Evolutionary conservation across 1,284 basidiomycete genomes (phyloP), one percentile per base, ranked within the genome.

Genomic region (Malassezia arunalokei): DNA sequence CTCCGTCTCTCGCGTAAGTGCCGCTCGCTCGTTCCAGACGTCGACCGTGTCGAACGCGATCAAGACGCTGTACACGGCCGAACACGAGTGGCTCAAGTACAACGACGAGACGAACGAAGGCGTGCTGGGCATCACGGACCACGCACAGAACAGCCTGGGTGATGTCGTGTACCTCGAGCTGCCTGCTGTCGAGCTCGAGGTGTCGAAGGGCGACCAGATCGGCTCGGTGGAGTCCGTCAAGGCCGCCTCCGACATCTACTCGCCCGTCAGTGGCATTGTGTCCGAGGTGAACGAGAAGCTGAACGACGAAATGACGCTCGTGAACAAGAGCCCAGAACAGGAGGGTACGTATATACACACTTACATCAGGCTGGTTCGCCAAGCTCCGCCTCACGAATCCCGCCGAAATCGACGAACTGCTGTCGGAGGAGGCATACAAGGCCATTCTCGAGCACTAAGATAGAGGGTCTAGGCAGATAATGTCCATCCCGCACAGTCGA

Each of bases 111-210:
- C 85, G 40, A 83, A 84, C 53, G 67, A 90, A 46, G 94, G 89
- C 39, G 85, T 81, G 7, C 79, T 98, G 40, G 83, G 83, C 40
- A 90, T 99, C 73, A 96, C 94, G 17, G 79, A 95, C 74, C 87
- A 95, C 73, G 92, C 92, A 4, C 90, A 96, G 74, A 81, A 83
- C 52, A 83, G 84, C 46, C 80, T 99, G 3, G 94, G 92, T 27
- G 94, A 99, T 75, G 89, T 98, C 52, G 92, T 98, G 44, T 99
- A 89, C 76, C 89, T 98, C 51, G 94, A 98, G 75, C 80, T 98
- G 49, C 87, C 89, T 3, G 64, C 75, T 11, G 73, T 79, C n/a
- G 88, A 85, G 8, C 78, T 79, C 2, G 76, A 81, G 61, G 79
- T 96, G 52, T 73, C 75, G 33, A 77, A 84, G 75, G 89, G 87